Base-by-base conservation (phyloP, 768 basidiomycete species). In the Ephemerocybe angulata region DNA sequence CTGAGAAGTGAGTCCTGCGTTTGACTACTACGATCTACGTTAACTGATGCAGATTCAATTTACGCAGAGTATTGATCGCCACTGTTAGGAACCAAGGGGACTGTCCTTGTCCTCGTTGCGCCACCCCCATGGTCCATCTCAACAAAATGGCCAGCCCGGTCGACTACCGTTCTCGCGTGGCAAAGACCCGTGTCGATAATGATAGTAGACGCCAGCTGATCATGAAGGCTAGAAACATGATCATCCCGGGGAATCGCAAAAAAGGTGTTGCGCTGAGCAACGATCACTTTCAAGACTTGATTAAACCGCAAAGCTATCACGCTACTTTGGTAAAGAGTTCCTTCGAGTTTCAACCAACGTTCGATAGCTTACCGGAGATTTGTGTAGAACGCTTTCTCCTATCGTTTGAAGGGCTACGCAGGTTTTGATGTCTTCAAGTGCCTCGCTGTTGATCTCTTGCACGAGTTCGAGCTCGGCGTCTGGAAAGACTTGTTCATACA, bases 41-140 rank as follows among this genome's bases (percentile, higher is more conserved):
- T 2, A 11, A 27, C 4, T 25, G 2, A 25, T 4, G 27, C 42
- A 21, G 49, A 31, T 50, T 12, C 29, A 29, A 52, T 19, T 22
- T 5, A 30, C 22, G 3, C 53, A 71, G 71, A 48, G 56, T 66
- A 11, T 57, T 71, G 1, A 31, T 71, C 25, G 57, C 67, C 1
- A 62, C 58, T 5, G 60, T 78, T 8, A 58, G 66, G 22, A 61
- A 69, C 43, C 60, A 66, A 6, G 76, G 68, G 2, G 5, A 54
- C 1, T 76, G 63, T 43, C 71, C 70, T n/a, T 74, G 71, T 48
- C 71, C 72, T 13, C 63, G 64, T 13, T 72, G 69, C 52, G 51
- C 64, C 17, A 58, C 67, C 12, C 46, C 38, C 5, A 67, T 67
- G 46, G 31, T 49, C 2, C 15, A 65, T 0, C 60, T 75, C 19